Conservation (phyloP, 1,284 basidiomycete species). For the Cutaneotrichosporon sp. region DNA sequence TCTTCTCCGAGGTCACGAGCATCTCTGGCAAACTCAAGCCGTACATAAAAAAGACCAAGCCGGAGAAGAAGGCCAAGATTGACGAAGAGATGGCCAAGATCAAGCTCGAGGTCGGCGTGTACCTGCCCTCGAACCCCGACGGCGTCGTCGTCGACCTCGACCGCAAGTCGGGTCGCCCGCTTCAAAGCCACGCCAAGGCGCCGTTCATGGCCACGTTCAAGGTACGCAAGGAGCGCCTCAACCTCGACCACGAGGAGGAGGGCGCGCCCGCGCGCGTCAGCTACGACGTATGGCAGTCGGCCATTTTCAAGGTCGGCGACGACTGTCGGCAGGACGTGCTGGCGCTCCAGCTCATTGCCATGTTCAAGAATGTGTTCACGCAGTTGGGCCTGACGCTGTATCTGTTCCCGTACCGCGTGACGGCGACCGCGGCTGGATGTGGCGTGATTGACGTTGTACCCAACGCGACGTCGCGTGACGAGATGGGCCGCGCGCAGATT, state of each 20-base stretch:
- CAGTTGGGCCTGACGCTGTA: conserved; percentile 82
- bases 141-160: conserved; percentile 94
- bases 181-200: conserved; percentile 98
- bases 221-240: conserved; percentile 68
- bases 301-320: conserved; percentile 99
- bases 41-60: conserved; percentile 90
- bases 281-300: conserved; percentile 93
- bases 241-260: conserved; percentile 23
- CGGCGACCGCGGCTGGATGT: conserved; percentile 92
- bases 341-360: conserved; percentile 93
- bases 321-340: conserved; percentile 98
- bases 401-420: conserved; percentile 93
- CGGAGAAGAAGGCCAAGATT: conserved; percentile 96
- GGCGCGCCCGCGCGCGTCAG: conserved; percentile 55
- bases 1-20: conserved; percentile 94
- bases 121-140: conserved; percentile 95
- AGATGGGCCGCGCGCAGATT: conserved; percentile 98
- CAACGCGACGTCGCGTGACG: conserved; percentile 94
- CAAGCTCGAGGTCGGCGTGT: conserved; percentile 85
- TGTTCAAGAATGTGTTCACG: conserved; percentile 98
- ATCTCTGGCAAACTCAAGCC: conserved; percentile 98
- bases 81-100: conserved; percentile 99
- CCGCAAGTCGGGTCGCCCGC: conserved; percentile 87
- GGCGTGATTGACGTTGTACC: conserved; percentile 99
- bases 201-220: conserved; percentile 99